Conservation (phyloP, 2,329 filamentous ascomycete genomes). For the Trichocomaceae sp. region DNA sequence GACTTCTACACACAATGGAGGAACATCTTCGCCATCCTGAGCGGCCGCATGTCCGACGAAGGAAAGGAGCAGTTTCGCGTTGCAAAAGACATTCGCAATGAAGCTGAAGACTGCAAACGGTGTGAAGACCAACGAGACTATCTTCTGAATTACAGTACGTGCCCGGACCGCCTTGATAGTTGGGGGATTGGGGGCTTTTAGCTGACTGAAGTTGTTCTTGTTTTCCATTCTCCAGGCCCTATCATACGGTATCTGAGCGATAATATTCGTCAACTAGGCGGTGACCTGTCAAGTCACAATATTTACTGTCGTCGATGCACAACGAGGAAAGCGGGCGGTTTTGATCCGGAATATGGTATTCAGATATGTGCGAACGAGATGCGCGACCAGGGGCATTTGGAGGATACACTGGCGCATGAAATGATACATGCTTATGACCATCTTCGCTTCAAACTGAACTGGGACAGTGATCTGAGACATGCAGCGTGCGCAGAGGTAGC, state of each 20-base stretch:
- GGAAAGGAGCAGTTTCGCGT: constrained; percentile 71
- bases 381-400: constrained; percentile 68
- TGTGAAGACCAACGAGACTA: constrained; percentile 81
- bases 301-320: constrained; percentile 78
- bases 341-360: constrained; percentile 80
- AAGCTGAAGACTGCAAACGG: constrained; percentile 68
- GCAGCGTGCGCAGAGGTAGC: constrained; percentile 86
- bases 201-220: constrained; percentile 11
- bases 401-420: constrained; percentile 93
- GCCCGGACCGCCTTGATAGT: neutral
- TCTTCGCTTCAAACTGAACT: constrained; percentile 83
- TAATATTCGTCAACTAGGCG: constrained; percentile 72
- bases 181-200: neutral
- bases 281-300: constrained; percentile 64
- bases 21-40: constrained; percentile 78
- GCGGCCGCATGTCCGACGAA: constrained; percentile 62
- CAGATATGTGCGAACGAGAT: constrained; percentile 90
- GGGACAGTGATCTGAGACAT: constrained; percentile 72
- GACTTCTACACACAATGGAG: constrained; percentile 56
- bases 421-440: constrained; percentile 98
- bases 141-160: constrained; percentile 65
- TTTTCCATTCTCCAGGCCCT: constrained; percentile 58
- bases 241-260: constrained; percentile 80
- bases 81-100: constrained; percentile 66
- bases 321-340: constrained; percentile 68